These are phyloP conservation scores for Euryodendron excelsum DNA, from an alignment of 148 eudicot species.

Conservation along the genomic window DNA sequence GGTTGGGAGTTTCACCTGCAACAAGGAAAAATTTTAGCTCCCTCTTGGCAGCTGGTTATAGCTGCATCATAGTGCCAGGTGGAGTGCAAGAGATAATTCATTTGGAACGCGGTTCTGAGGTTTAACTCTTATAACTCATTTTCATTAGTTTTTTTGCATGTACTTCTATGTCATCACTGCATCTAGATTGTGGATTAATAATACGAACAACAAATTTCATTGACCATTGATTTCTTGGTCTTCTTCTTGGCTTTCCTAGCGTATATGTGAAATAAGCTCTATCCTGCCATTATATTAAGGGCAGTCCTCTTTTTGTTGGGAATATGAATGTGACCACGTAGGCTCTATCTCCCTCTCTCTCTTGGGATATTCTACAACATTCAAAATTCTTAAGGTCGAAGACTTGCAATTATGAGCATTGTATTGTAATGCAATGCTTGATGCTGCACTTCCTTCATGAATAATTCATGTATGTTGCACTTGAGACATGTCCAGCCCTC, in stretches of 20 bases:
- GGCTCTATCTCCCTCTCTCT: neutral
- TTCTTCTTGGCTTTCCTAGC: neutral
- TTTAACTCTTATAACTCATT: conserved; percentile 20
- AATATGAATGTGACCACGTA: neutral
- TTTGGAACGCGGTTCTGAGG: conserved; percentile 87
- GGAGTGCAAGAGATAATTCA: conserved; percentile 86
- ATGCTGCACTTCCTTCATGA: too few species aligned
- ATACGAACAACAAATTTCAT: neutral
- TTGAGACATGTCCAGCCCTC: too few species aligned
- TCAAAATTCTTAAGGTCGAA: neutral
- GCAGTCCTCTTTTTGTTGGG: neutral
- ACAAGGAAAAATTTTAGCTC: conserved; percentile 68
- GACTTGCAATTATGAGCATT: neutral
- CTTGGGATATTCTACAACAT: too few species aligned
- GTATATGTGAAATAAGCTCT: neutral
- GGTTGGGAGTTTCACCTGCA: conserved; percentile 82
- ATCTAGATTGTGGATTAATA: neutral
- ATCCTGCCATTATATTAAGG: neutral
- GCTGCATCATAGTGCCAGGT: conserved; percentile 87
- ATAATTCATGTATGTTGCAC: too few species aligned
- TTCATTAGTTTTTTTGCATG: neutral
- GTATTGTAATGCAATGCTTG: too few species aligned
- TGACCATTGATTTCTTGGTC: neutral
- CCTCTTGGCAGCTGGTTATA: conserved; percentile 65
- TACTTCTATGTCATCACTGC: neutral